These are phyloP conservation scores for Xanthoparmelia taractica DNA, from an alignment of 495 filamentous ascomycete genomes.

Conservation along the genomic window DNA sequence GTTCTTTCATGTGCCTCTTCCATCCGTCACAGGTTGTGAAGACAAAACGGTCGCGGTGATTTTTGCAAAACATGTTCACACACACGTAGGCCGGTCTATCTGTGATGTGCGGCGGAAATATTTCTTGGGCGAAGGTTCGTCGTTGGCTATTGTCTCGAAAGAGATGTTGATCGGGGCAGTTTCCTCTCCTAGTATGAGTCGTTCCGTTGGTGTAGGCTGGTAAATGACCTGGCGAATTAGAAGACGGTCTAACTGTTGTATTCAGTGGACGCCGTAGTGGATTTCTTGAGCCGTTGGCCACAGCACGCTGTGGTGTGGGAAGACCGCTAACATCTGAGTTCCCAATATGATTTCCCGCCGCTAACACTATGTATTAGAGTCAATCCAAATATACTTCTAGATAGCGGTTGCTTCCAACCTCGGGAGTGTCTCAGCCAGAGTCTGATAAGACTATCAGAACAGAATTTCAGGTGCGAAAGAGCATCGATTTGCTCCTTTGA, in stretches of 20 bases:
- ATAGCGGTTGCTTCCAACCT: neutral
- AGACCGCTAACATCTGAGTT: neutral
- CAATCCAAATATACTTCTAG: too few species aligned
- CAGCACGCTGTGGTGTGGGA: neutral
- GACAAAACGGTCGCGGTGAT: neutral
- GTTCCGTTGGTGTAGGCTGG: neutral
- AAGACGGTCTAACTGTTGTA: neutral
- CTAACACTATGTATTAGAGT: neutral
- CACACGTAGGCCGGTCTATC: neutral
- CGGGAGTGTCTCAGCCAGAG: neutral
- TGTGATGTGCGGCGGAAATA: neutral
- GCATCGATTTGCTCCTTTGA: neutral
- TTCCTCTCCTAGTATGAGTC: neutral
- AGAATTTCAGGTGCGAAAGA: slow-evolving; percentile 1
- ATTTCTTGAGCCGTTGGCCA: neutral
- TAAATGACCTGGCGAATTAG: neutral
- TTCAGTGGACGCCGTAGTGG: neutral
- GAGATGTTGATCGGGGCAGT: neutral
- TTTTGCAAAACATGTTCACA: neutral
- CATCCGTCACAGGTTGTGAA: slow-evolving; percentile 7
- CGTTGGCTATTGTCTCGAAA: neutral
- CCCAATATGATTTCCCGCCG: neutral
- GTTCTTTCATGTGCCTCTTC: slow-evolving; percentile 15
- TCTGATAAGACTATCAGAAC: neutral
- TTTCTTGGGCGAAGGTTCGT: neutral